Base-by-base conservation (phyloP, 2,329 filamentous ascomycete species). In the Alternaria arborescens region DNA sequence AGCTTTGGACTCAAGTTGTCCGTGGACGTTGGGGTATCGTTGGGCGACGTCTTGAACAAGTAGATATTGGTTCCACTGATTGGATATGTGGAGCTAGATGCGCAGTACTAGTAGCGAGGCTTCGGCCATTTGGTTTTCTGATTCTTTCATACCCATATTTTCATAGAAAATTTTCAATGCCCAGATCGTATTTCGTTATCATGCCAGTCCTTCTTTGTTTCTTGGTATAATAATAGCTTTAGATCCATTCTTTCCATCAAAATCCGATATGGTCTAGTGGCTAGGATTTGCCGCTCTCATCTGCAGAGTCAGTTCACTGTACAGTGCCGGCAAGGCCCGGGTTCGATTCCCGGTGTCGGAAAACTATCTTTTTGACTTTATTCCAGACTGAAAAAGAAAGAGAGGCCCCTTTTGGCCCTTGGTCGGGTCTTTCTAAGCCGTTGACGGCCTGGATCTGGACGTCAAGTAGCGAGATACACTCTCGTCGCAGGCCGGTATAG, bases 1-100 rank as follows among this genome's bases (percentile, higher is more conserved):
- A 60, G 50, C 5, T 69, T 62, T 53, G 67, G 66, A 3, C 34
- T 41, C 1, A n/a, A 50, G 5, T 22, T 24, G n/a, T 18, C 14
- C 5, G 34, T 50, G 10, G 16, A 50, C n/a, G 20, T 36, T 16
- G 20, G 32, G 4, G 11, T 50, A 11, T 38, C 30, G 30, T 20
- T 14, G 30, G 24, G 28, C 43, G 48, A 18, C 10, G 5, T 32
- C 22, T 12, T 51, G 16, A 16, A 28, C 7, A 22, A 30, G 42
- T 16, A 28, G 18, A 5, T 4, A 1, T 30, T 10, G 40, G 11
- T 42, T 16, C 3, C 11, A 22, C 20, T 34, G 7, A 10, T 30
- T 26, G 6, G 2, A 47, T 22, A 32, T 10, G 32, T 32, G 8
- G 14, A 11, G n/a, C n/a, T 20, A 3, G 40, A 42, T 12, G 24